Conservation (phyloP, 805 yeast species). For the Candida sonorensis region DNA sequence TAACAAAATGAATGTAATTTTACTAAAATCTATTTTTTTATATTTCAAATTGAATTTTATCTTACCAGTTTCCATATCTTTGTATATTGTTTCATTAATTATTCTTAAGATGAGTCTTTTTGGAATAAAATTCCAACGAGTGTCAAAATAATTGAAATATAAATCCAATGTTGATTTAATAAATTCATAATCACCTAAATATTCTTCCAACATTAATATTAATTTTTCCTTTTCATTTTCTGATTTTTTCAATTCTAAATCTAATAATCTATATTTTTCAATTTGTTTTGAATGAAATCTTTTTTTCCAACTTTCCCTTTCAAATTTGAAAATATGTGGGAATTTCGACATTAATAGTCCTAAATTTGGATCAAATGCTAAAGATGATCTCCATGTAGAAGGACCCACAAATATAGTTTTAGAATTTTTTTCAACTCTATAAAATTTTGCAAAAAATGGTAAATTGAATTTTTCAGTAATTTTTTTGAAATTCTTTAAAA, state of each 20-base stretch:
- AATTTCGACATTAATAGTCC: slow-evolving; percentile 3
- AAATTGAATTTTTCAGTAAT: background rate
- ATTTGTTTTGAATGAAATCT: slow-evolving; percentile 2
- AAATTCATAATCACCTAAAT: slow-evolving; percentile 11
- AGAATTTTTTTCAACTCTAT: slow-evolving; percentile 7
- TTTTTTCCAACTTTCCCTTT: slow-evolving; percentile 11
- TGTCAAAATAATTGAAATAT: slow-evolving; percentile 2
- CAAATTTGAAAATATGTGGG: slow-evolving; percentile 3
- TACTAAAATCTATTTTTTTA: slow-evolving; percentile 14
- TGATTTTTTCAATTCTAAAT: background rate
- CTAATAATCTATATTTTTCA: background rate
- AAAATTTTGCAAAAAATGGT: slow-evolving; percentile 1
- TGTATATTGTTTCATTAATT: slow-evolving; percentile 7
- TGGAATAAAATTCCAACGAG: slow-evolving; percentile 14
- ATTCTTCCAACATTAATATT: slow-evolving; percentile 10
- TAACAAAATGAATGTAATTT: slow-evolving; percentile 16
- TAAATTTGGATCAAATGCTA: slow-evolving; percentile 7
- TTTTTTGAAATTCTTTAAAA: too few species aligned
- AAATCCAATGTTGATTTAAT: slow-evolving; percentile 2
- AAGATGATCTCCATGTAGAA: slow-evolving; percentile 13
- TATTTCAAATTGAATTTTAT: slow-evolving; percentile 9
- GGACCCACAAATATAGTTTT: slow-evolving; percentile 6
- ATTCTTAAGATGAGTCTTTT: slow-evolving; percentile 5
- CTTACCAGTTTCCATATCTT: slow-evolving; percentile 1
- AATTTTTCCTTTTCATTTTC: background rate